Conservation (phyloP, 768 basidiomycete species). For the Termitomyces bulborhizus region DNA sequence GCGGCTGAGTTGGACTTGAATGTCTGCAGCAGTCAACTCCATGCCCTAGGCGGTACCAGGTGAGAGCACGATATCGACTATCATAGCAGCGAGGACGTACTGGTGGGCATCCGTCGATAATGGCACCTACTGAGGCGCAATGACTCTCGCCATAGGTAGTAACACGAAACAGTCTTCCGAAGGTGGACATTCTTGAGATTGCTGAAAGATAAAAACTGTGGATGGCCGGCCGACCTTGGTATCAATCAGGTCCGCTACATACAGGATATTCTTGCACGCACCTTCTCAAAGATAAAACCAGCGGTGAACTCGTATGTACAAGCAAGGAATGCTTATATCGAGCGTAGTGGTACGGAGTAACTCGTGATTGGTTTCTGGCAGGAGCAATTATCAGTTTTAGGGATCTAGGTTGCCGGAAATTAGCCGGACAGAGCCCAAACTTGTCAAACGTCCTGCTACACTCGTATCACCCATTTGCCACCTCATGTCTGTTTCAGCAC, state of each 20-base stretch:
- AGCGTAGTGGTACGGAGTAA: constrained; percentile 10
- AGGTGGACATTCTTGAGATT: constrained; percentile 72
- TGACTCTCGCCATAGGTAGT: constrained; percentile 99
- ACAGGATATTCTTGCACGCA: background rate
- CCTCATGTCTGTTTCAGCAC: constrained; percentile 29
- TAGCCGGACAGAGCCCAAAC: constrained; percentile 1
- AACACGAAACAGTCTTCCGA: constrained; percentile 86
- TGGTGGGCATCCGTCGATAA: constrained; percentile 96
- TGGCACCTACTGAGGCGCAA: constrained; percentile 93
- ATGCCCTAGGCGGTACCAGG: constrained; percentile 56
- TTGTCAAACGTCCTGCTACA: background rate
- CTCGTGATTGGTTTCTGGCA: background rate
- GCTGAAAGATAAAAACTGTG: background rate
- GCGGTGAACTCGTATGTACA: background rate
- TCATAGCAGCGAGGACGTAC: constrained; percentile 37
- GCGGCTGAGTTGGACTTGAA: constrained; percentile 87
- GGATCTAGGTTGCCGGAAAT: constrained; percentile 11
- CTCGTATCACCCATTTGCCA: constrained; percentile 9
- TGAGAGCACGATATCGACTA: background rate
- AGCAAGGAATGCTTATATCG: background rate
- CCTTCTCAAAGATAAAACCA: background rate
- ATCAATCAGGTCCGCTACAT: background rate
- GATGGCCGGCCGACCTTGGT: background rate
- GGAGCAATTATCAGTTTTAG: constrained; percentile 7
- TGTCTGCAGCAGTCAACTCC: constrained; percentile 69